Evolutionary conservation across 2,329 filamentous ascomycete genomes (phyloP), one percentile per base, ranked within the genome.

Genomic region (Microdochium trichocladiopsis): DNA sequence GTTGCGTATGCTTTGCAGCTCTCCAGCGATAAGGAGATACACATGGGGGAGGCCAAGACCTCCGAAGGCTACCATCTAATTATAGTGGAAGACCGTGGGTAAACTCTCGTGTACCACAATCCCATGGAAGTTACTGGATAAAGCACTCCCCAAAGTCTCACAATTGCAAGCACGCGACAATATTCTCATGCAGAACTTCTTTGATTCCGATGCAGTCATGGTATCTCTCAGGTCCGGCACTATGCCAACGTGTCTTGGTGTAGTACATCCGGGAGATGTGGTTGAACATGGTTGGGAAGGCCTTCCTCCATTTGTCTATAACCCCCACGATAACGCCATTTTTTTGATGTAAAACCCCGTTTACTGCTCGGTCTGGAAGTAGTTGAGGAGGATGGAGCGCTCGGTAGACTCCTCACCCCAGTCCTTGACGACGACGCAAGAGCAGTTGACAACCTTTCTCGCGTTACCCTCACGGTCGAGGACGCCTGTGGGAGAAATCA

Each of bases 371-470:
- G 91, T 96, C 83, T 96, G 89, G 92, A 99, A 97, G 89, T 99
- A 99, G 88, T 99, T 96, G 77, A 99, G 90, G 74, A 99, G 89
- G 78, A 97, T 91, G 71, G 87, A 90, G 73, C 94, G 92, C 86
- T 99, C 94, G 82, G 95, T 92, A 64, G 89, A 95, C 83, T 99
- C 94, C 86, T 97, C 94, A 84, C 94, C 94, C 94, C 94, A 99
- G 78, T 99, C 92, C 83, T 94, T 93, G 71, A 99, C 94, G 59
- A 99, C 94, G 69, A 99, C 94, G 84, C 94, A 97, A 72, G 93
- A 97, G 91, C 94, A 99, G 89, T 99, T 99, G 82, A 99, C 94
- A 66, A 99, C 93, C 88, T 99, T 99, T 79, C 94, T 90, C 70
- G 94, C 91, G 79, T 99, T 99, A 69, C 94, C 94, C 80, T 99